Conservation (phyloP, 768 basidiomycete genomes). For the Termitomyces heimii region DNA sequence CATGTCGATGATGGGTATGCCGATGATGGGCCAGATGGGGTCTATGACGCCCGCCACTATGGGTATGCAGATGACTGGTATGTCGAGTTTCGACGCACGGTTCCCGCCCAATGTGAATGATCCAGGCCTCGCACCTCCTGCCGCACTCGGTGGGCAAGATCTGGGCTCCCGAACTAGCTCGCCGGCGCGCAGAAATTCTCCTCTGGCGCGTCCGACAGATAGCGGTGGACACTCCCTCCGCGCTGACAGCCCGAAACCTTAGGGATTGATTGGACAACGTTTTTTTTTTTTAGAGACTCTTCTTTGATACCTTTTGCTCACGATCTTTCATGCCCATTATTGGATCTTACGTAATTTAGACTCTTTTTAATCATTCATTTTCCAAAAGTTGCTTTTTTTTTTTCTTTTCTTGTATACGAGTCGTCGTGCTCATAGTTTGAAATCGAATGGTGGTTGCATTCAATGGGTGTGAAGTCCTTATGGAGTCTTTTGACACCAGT, state of each 20-base stretch:
- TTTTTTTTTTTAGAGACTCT: not conserved
- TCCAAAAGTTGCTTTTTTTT: too few relatives aligned
- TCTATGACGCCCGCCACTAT: slow-evolving; percentile 27
- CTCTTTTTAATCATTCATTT: not conserved
- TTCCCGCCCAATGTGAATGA: slow-evolving; percentile 38
- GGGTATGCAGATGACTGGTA: slow-evolving; percentile 59
- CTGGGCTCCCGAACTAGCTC: slow-evolving; percentile 45
- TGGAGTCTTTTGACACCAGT: slow-evolving; percentile 94
- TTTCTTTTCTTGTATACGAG: not conserved
- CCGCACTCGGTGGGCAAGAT: slow-evolving; percentile 23
- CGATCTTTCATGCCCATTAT: slow-evolving; percentile 3
- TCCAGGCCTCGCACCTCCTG: slow-evolving; percentile 31
- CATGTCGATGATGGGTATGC: slow-evolving; percentile 80
- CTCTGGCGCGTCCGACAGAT: slow-evolving; percentile 30
- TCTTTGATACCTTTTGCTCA: not conserved
- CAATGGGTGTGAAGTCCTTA: slow-evolving; percentile 95
- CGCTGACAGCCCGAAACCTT: slow-evolving; percentile 30
- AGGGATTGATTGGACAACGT: slow-evolving; percentile 6
- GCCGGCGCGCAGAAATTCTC: slow-evolving; percentile 48
- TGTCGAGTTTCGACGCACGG: slow-evolving; percentile 52
- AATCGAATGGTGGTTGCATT: slow-evolving; percentile 8
- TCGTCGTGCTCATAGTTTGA: not conserved
- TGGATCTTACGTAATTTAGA: slow-evolving; percentile 12
- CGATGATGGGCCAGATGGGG: slow-evolving; percentile 44
- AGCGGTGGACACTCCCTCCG: slow-evolving; percentile 22